These are phyloP conservation scores for Herpotrichia juniperi DNA, from an alignment of 2,329 filamentous ascomycete species.

Conservation along the genomic window DNA sequence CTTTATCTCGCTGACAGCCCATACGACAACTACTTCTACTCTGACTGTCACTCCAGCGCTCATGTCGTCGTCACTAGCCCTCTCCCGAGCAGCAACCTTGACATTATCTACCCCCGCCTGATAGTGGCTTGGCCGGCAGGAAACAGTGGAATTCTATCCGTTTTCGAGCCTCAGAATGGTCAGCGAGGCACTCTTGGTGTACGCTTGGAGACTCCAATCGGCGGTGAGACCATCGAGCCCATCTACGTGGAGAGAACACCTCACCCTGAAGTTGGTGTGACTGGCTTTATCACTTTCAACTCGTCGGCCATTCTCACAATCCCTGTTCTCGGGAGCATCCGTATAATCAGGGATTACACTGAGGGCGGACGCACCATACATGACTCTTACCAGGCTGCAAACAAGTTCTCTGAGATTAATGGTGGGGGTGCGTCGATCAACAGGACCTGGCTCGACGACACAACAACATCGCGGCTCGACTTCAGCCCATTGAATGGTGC, in stretches of 20 bases:
- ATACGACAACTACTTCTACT: slow-evolving; percentile 70
- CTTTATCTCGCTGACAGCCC: slow-evolving; percentile 61
- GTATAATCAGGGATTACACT: slow-evolving; percentile 67
- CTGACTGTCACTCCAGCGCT: slow-evolving; percentile 64
- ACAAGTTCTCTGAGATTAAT: slow-evolving; percentile 49
- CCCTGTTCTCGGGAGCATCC: slow-evolving; percentile 66
- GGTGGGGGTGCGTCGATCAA: slow-evolving; percentile 56
- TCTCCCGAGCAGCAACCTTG: slow-evolving; percentile 58
- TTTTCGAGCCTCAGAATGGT: slow-evolving; percentile 62
- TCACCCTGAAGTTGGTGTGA: slow-evolving; percentile 58
- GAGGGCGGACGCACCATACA: slow-evolving; percentile 62
- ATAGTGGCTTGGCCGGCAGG: slow-evolving; percentile 68
- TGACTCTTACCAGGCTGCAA: slow-evolving; percentile 61
- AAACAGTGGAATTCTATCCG: slow-evolving; percentile 65
- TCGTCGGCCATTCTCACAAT: slow-evolving; percentile 61
- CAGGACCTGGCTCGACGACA: slow-evolving; percentile 67
- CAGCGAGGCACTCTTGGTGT: slow-evolving; percentile 62
- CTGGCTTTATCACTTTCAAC: slow-evolving; percentile 62
- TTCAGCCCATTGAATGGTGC: slow-evolving; percentile 44
- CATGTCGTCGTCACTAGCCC: slow-evolving; percentile 69
- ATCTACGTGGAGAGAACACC: slow-evolving; percentile 45
- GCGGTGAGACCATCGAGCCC: slow-evolving; percentile 53
- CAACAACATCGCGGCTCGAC: slow-evolving; percentile 61
- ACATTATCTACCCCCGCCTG: slow-evolving; percentile 63
- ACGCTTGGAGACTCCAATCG: slow-evolving; percentile 53